Conservation (phyloP, 306 rosid genomes). For the Fragaria nilgerrensis region DNA sequence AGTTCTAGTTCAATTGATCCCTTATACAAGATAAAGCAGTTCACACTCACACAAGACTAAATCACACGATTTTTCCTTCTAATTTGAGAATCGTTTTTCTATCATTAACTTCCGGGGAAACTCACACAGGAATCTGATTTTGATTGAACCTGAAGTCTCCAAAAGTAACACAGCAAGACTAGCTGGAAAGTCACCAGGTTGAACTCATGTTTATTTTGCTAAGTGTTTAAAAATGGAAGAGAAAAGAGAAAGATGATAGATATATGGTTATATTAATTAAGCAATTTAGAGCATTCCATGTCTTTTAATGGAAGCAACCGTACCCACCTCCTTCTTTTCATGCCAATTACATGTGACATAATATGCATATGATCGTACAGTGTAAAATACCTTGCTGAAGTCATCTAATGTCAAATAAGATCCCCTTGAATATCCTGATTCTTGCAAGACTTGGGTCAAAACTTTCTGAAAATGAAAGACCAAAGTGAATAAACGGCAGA, state of each 20-base stretch:
- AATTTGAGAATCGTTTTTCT: background rate
- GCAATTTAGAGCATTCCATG: background rate
- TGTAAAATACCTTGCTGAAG: conserved; percentile 62
- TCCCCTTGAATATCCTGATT: conserved; percentile 77
- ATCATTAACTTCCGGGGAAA: background rate
- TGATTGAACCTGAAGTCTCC: background rate
- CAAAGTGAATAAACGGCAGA: background rate
- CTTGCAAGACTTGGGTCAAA: conserved; percentile 59
- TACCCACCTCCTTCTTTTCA: background rate
- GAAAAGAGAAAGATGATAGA: background rate
- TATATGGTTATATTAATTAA: background rate
- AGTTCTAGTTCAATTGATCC: background rate
- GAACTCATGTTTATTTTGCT: background rate
- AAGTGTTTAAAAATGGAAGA: background rate
- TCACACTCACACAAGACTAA: background rate
- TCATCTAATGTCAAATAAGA: conserved; percentile 62
- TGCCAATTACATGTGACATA: background rate
- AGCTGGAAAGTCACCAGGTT: background rate
- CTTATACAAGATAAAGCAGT: background rate
- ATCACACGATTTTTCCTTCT: background rate
- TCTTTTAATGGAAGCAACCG: background rate
- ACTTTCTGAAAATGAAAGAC: conserved; percentile 54
- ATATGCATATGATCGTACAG: conserved; percentile 12
- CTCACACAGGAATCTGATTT: background rate
- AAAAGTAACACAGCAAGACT: background rate